Base-by-base conservation (phyloP, 1,139 yeast genomes). In the Wickerhamomyces sp. region DNA sequence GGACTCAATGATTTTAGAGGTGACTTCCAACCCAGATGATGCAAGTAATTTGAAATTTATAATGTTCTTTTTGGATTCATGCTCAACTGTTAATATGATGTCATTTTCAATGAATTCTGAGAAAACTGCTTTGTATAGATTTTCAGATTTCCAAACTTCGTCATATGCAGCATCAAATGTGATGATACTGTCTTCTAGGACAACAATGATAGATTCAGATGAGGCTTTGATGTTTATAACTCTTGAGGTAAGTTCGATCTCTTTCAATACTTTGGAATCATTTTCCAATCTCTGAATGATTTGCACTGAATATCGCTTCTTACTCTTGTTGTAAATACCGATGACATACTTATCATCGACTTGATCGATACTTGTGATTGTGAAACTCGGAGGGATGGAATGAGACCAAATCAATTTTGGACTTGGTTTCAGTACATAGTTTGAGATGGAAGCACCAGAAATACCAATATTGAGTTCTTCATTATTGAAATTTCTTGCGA, bases 391-490 rank as follows among this genome's bases (percentile, higher is more conserved):
- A 6, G 89, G 76, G 36, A 86, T 71, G 6, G 93, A 79, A 58
- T 78, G 75, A 1, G 89, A 80, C 85, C 93, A 85, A 38, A 80
- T 68, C 55, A 87, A 68, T 58, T 80, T 84, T 13, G 96, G 96
- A 11, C 94, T 80, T 34, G 96, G 96, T 56, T 79, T 80, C 44
- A 87, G 74, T 33, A 85, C 70, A 60, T 83, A 85, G 47, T 83
- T 78, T 18, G 88, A 79, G 44, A 90, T 72, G 45, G 85, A 80
- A 39, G 94, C 84, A 48, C 87, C 89, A 27, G 94, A 83, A 34
- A 88, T 75, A 40, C 90, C 95, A 36, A 88, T 65, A 57, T 81
- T 63, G 1, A 69, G 52, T 34, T 54, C 63, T 37, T 68, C 64
- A 2, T 55, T 43, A 33, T 45, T 46, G 34, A 52, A 51, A 3